Base-by-base conservation (phyloP, 441 rosid species). In the Geranium incanum region DNA sequence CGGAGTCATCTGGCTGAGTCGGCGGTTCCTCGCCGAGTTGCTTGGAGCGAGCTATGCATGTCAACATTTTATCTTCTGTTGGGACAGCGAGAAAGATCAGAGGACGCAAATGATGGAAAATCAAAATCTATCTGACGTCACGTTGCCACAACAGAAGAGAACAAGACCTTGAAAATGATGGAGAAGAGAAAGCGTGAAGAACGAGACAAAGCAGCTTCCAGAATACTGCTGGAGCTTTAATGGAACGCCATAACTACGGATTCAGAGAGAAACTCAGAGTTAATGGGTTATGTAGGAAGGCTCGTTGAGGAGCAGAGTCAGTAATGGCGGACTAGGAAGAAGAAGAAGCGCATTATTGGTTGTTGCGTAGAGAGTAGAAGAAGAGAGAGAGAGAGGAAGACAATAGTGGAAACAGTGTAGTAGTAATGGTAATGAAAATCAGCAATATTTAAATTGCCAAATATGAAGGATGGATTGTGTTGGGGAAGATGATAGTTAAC, bases 41-140 rank as follows among this genome's bases (percentile, higher is more conserved):
- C 84, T 91, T 93, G 1, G 97, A 82, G 41, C 95, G 95, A 79
- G 97, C 88, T 80, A 93, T 86, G 84, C 98, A 91, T 78, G 97
- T 93, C 81, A 93, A 86, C 98, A 91, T 93, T 84, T 74, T 73
- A 45, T 45, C 13, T 45, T 45, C 52, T 45, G 52, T 9, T 8
- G 52, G 9, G n/a, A 45, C 52, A 45, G 13, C 9, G 52, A 6
- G 33, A 2, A 28, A 28, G 33, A 28, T 28, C 33, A 28, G 33
- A 28, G 33, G 33, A 28, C 33, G 33, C 2, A 28, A 28, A 28
- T 28, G 33, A 28, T 28, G 52, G 52, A 45, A 45, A 45, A 45
- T 45, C 52, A 45, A 45, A 45, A 45, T 45, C 52, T 45, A 45
- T 9, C 52, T 8, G 1, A 45, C 6, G 13, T 13, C 9, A 8